Evolutionary conservation across 2,329 filamentous ascomycete genomes (phyloP).

Genomic region (Aspergillus sp.): DNA sequence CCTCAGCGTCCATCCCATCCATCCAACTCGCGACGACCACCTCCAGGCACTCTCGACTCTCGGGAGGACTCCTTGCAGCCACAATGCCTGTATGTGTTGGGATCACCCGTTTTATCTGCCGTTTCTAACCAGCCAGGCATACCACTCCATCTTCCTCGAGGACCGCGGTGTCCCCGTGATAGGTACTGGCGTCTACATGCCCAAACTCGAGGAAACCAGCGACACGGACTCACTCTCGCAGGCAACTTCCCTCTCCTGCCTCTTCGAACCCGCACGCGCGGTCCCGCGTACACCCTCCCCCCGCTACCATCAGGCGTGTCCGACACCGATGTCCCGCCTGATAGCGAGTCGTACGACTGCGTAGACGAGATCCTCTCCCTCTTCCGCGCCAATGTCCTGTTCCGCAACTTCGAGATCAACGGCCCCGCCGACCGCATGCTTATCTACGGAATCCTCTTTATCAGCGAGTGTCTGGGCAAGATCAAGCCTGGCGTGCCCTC

Average conservation of each 20-base stretch:
- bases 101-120: slow-evolving; percentile 2
- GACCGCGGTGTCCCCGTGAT: slow-evolving; percentile 60
- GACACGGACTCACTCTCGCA: slow-evolving; percentile 11
- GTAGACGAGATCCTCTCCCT: slow-evolving; percentile 86
- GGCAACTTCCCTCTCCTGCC: slow-evolving; percentile 94
- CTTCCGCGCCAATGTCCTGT: slow-evolving; percentile 97
- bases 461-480: slow-evolving; percentile 82
- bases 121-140: too few relatives aligned
- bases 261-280: slow-evolving; percentile 86
- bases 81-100: too few relatives aligned
- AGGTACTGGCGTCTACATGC: slow-evolving; percentile 33
- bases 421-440: slow-evolving; percentile 87
- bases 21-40: too few relatives aligned
- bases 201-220: not conserved
- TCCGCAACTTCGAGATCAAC: slow-evolving; percentile 99
- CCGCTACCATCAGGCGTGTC: slow-evolving; percentile 49
- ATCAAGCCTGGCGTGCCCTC: slow-evolving; percentile 64
- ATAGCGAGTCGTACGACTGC: slow-evolving; percentile 89
- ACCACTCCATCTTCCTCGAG: slow-evolving; percentile 93
- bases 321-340: slow-evolving; percentile 56
- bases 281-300: slow-evolving; percentile 82
- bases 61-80: too few relatives aligned
- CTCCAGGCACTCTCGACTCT: too few relatives aligned
- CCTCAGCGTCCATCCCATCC: too few relatives aligned
- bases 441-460: slow-evolving; percentile 92